Evolutionary conservation across 176 grass and related monocot genomes (phyloP), one percentile per base, ranked within the genome.

Genomic region (Sorghum bicolor): DNA sequence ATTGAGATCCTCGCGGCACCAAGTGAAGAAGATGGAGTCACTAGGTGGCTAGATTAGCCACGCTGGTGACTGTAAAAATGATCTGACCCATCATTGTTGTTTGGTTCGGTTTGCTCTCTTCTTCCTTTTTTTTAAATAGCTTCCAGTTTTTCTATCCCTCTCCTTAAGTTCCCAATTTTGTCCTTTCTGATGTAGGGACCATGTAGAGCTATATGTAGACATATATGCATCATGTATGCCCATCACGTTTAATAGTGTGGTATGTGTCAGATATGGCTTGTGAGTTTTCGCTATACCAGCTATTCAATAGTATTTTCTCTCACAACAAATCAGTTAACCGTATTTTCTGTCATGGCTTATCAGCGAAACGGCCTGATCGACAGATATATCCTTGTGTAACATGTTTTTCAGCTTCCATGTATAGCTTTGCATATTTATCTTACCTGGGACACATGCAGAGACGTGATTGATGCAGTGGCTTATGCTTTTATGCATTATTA

Each of bases 11-110:
- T 93, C 34, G 96, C 93, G 45, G 91, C 87, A 12, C 87, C 78
- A 15, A 90, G 89, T 60, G 94, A 95, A 80, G 96, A 98, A 45
- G 96, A 98, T 13, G 96, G 96, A 4, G 64, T 98, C 50, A 88
- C 85, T 29, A 75, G 96, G 80, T 98, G 93, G 89, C 72, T 98
- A 24, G 88, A 93, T 79, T 95, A 78, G 80, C 24, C 83, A 26
- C 47, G 2, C 26, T 37, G 65, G 9, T 43, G 60, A 22, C 22
- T 22, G 75, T 61, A 39, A 72, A 55, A 81, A 39, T 29, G 53
- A 63, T 48, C 58, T 11, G 45, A 70, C 40, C 81, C 24, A 1
- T 16, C 69, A 8, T 41, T 72, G 16, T 12, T 84, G 38, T 68
- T 80, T 78, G 34, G 2, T 37, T 80, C 71, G 47, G 77, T 58